phyloP scores from a whole-genome alignment of 2,329 filamentous ascomycete species.

The Cladosporium sp. region DNA sequence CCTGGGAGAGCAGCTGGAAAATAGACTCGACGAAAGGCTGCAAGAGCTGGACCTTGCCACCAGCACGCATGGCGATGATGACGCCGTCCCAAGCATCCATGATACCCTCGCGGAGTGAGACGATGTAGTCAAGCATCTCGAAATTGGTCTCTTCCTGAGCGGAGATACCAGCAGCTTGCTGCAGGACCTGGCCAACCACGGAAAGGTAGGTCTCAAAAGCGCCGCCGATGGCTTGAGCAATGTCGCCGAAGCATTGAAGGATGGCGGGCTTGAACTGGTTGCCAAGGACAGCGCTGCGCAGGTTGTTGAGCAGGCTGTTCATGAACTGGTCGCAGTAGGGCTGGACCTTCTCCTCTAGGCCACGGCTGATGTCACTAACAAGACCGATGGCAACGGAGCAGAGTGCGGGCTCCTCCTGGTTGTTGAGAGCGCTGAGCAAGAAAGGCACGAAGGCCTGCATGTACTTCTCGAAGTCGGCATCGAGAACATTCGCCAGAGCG shows the following conservation, averaged over 20 bases:
- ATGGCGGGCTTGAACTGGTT: constrained; percentile 99
- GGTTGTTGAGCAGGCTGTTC: constrained; percentile 92
- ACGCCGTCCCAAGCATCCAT: constrained; percentile 99
- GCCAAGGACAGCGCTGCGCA: constrained; percentile 78
- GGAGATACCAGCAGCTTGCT: constrained; percentile 83
- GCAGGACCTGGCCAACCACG: constrained; percentile 88
- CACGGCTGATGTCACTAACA: constrained; percentile 92
- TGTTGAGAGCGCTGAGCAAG: constrained; percentile 88
- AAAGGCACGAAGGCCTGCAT: constrained; percentile 94
- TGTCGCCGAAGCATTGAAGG: constrained; percentile 95
- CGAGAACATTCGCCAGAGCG: constrained; percentile 83
- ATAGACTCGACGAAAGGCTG: constrained; percentile 78
- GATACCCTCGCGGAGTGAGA: constrained; percentile 91
- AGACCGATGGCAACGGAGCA: constrained; percentile 97
- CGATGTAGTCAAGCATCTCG: constrained; percentile 95
- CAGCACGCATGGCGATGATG: constrained; percentile 86
- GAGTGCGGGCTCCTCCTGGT: constrained; percentile 89
- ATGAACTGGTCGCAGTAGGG: constrained; percentile 97
- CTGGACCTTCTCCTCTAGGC: constrained; percentile 82
- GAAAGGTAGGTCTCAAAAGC: constrained; percentile 90
- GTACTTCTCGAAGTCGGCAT: constrained; percentile 92
- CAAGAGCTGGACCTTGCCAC: constrained; percentile 67
- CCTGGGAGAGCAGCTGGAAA: constrained; percentile 77
- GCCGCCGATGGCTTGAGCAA: constrained; percentile 87
- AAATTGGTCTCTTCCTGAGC: constrained; percentile 71